Evolutionary conservation across 306 rosid species (phyloP), one percentile per base, ranked within the genome.

Genomic region (Ammopiptanthus mongolicus): DNA sequence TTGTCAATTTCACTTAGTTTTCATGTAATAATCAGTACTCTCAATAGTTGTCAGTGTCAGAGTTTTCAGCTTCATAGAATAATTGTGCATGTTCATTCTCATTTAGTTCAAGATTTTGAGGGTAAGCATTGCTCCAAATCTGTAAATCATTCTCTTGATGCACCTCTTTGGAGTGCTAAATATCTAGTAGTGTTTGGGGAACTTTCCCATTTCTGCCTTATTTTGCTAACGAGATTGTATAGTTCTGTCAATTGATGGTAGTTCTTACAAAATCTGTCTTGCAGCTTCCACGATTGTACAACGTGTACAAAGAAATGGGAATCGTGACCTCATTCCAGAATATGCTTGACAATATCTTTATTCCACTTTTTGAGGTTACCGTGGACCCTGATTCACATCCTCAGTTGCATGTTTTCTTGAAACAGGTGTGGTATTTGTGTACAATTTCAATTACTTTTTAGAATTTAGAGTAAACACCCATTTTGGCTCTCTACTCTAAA

Each of bases 311-410:
- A 87, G 93, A 91, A 77, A 86, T 91, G 93, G 97, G 97, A 48
- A 91, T 91, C 37, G 97, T 91, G 51, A 88, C 97, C 17, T 91
- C 97, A 42, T 91, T 91, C 74, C 97, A 91, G 82, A 91, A 85
- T 72, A 88, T 91, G 72, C 93, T 91, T 60, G 97, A 91, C 78
- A 91, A 91, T 69, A 87, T 91, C 84, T 91, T 91, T 64, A 59
- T 88, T 80, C 97, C 97, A 15, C 84, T 91, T 17, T 91, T 91
- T 78, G 97, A 91, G 87, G 97, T 82, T 23, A 85, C 97, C 4
- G 86, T 91, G 70, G 84, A 88, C 84, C 97, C 97, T 18, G 91
- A 91, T 85, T 88, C 97, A 65, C 97, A 91, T 77, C 92, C 93
- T 44, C 93, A 91, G 81, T 73, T 91, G 83, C 97, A 91, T 79